Evolutionary conservation across 768 basidiomycete genomes (phyloP), one percentile per base, ranked within the genome.

Genomic region (Lactarius pseudohatsudake): DNA sequence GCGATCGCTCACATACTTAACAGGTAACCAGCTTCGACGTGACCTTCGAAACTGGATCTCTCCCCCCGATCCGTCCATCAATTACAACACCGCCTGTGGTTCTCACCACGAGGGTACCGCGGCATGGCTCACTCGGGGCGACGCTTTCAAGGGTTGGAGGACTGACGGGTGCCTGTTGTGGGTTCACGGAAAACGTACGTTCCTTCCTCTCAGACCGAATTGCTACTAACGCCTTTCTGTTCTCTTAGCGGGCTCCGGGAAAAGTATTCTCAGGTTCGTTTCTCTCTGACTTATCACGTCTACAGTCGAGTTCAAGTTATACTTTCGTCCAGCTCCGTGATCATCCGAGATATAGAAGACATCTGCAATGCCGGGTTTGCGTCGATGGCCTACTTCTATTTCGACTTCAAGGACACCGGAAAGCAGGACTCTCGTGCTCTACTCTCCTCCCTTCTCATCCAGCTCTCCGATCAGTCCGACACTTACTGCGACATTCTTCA

Each of bases 201-300:
- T 10, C 6, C 47, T 9, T 11, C 8, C 16, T 38, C 10, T 3
- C 0, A 1, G 34, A 13, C 18, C 20, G 43, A 28, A 18, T 38
- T 28, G 18, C 15, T 54, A 26, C 59, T 32, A n/a, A 59, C 22
- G 2, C 15, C 22, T 20, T 28, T 4, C 53, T 26, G 38, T 3
- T 30, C 32, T 26, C 9, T 1, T 34, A 64, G 64, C 64, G 13
- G 64, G 64, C 16, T 64, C 64, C 15, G 64, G 64, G 0, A 64
- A 64, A 11, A 64, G n/a, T 59, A 34, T 59, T 16, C 57, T 64
- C 2, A 47, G 43, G 64, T 64, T 13, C 1, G 41, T 63, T 30
- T 8, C 13, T 7, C 1, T 3, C 26, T 11, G 1, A 40, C 4
- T 1, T 2, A 16, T 9, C 4, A 0, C n/a, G 13, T 8, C 3